Evolutionary conservation across 768 basidiomycete genomes (phyloP), one percentile per base, ranked within the genome.

Genomic region (Cystofilobasidium bisporidii): DNA sequence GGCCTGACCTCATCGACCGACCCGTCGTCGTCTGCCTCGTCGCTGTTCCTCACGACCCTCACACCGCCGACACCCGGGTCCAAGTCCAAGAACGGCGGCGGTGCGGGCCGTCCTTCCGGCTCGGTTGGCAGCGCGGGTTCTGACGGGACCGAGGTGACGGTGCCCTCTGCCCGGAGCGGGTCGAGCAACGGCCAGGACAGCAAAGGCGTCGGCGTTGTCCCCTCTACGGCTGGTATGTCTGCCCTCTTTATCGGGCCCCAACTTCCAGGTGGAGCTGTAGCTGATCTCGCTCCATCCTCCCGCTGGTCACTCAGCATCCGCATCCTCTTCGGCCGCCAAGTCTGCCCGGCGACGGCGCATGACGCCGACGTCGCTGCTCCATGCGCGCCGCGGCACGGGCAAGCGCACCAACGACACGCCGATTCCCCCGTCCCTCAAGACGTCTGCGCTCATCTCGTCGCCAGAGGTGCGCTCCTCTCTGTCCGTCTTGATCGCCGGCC

Each of bases 1-100:
- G 53, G 53, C 20, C 53, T 56, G 53, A 56, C 53, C 28, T 56
- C 53, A 30, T 30, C 53, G 53, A 56, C 53, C 14, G 28, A 56
- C n/a, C 47, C 47, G 14, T 56, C 53, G 28, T 30, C 28, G 15
- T 56, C 53, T 14, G n/a, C 26, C 15, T 56, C 53, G 18, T 28
- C 26, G 17, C 53, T 56, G 15, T 56, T 56, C 30, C 28, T 56
- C 53, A 17, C 30, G 53, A 14, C 20, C 2, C 28, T 2, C 26
- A 15, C 28, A 2, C 53, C 15, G 53, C 53, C 17, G 28, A 9
- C 53, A 30, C 26, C 53, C 53, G 3, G 3, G 1, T 8, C 28
- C 12, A 3, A 8, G 53, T 4, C 53, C 2, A 56, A 10, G 15
- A 55, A 18, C 26, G 26, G 48, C 14, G 2, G 9, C 48, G n/a